phyloP scores from a whole-genome alignment of 2,329 filamentous ascomycete species.

The Fusarium equiseti region DNA sequence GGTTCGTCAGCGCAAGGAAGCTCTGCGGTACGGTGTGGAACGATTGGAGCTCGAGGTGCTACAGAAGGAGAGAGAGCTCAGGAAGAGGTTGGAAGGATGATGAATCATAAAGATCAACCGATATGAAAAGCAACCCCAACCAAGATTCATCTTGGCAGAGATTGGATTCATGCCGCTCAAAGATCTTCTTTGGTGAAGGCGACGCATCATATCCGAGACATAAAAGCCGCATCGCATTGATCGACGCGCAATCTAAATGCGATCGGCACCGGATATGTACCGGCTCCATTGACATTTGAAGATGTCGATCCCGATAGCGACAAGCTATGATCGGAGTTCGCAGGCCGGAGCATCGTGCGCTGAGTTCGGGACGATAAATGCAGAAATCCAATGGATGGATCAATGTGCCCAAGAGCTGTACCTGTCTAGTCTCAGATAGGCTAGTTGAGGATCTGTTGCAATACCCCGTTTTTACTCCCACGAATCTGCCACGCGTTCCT shows the following conservation, averaged over 20 bases:
- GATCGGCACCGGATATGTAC: slow-evolving; percentile 34
- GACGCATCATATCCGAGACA: not conserved
- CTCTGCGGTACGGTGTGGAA: slow-evolving; percentile 87
- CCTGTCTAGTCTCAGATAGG: slow-evolving; percentile 12
- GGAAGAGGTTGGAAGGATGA: slow-evolving; percentile 61
- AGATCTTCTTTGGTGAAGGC: not conserved
- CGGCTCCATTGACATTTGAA: slow-evolving; percentile 15
- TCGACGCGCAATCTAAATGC: slow-evolving; percentile 24
- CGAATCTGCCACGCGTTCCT: slow-evolving; percentile 33
- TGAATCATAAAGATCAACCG: not conserved
- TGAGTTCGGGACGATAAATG: not conserved
- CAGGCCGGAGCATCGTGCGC: not conserved
- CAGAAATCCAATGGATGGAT: not conserved
- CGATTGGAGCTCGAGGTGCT: slow-evolving; percentile 86
- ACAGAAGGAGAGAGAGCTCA: slow-evolving; percentile 74
- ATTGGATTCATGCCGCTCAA: slow-evolving; percentile 2
- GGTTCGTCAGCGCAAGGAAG: slow-evolving; percentile 83
- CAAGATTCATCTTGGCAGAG: not conserved
- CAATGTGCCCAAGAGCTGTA: not conserved
- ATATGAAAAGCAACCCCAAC: not conserved
- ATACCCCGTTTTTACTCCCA: slow-evolving; percentile 29
- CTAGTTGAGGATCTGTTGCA: slow-evolving; percentile 23
- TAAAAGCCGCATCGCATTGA: slow-evolving; percentile 18
- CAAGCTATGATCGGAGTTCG: not conserved
- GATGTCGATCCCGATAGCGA: slow-evolving; percentile 29